These are phyloP conservation scores for Rasamsonia emersonii DNA, from an alignment of 2,329 filamentous ascomycete species.

Conservation along the genomic window DNA sequence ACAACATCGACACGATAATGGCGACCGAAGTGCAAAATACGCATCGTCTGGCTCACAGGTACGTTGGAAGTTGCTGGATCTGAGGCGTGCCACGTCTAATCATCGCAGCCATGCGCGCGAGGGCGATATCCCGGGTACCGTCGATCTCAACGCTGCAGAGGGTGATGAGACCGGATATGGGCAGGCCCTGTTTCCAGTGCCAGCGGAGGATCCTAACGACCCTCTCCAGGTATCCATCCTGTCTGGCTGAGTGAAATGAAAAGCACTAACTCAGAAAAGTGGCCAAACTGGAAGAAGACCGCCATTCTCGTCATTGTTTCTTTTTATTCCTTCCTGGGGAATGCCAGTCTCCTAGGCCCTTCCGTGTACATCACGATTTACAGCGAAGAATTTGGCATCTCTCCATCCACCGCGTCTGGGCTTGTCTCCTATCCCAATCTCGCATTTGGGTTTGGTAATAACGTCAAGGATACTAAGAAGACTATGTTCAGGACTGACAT, in stretches of 20 bases:
- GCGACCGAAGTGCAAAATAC: no score
- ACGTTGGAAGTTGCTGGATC: not conserved
- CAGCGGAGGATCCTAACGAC: slow-evolving; percentile 54
- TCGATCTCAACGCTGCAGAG: slow-evolving; percentile 45
- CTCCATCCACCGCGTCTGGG: slow-evolving; percentile 44
- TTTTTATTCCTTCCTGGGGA: slow-evolving; percentile 51
- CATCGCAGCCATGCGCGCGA: slow-evolving; percentile 51
- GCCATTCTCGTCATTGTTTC: slow-evolving; percentile 48
- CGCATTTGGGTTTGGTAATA: slow-evolving; percentile 48
- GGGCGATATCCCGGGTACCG: slow-evolving; percentile 48
- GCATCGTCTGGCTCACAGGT: slow-evolving; percentile 4
- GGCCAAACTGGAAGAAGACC: slow-evolving; percentile 48
- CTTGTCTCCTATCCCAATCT: slow-evolving; percentile 54
- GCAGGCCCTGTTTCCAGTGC: slow-evolving; percentile 53
- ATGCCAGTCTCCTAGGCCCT: slow-evolving; percentile 48
- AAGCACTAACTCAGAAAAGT: slow-evolving; percentile 25
- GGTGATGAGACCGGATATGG: slow-evolving; percentile 53
- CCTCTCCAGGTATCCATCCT: slow-evolving; percentile 39
- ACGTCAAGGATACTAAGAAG: not conserved
- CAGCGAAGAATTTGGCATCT: slow-evolving; percentile 44
- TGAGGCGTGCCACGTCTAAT: no score
- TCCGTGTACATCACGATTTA: slow-evolving; percentile 52
- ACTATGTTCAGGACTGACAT: not conserved
- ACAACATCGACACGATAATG: no score
- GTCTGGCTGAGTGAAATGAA: not conserved